These are phyloP conservation scores for Pseudocercospora ulei DNA, from an alignment of 2,329 filamentous ascomycete species.

Conservation along the genomic window DNA sequence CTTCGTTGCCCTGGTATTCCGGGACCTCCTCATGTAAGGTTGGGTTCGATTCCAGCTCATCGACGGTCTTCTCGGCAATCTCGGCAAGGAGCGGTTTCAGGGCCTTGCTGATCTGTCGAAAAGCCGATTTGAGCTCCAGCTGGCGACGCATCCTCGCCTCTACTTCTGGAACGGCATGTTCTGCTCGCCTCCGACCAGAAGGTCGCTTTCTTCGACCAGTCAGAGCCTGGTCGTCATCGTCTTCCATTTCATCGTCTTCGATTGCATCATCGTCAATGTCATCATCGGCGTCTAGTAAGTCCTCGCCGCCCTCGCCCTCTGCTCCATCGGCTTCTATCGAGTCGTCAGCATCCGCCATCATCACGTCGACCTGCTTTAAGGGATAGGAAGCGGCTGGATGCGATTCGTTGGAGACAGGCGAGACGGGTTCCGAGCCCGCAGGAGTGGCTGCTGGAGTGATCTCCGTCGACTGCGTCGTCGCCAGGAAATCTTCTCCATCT, in stretches of 20 bases:
- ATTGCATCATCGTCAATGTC: slow-evolving; percentile 22
- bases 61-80: slow-evolving; percentile 52
- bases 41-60: slow-evolving; percentile 48
- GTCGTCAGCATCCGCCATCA: slow-evolving; percentile 14
- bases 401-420: slow-evolving; percentile 21
- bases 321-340: slow-evolving; percentile 17
- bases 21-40: slow-evolving; percentile 46
- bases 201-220: slow-evolving; percentile 20
- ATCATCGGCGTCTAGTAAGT: slow-evolving; percentile 16
- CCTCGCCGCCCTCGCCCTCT: neutral
- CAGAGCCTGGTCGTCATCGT: slow-evolving; percentile 20
- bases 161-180: slow-evolving; percentile 40
- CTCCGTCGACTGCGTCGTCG: slow-evolving; percentile 21
- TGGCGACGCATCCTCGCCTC: slow-evolving; percentile 48
- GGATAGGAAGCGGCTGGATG: slow-evolving; percentile 14
- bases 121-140: slow-evolving; percentile 56
- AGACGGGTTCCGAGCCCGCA: slow-evolving; percentile 20
- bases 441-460: slow-evolving; percentile 22
- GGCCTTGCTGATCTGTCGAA: slow-evolving; percentile 52
- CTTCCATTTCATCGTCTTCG: slow-evolving; percentile 25
- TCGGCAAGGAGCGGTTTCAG: slow-evolving; percentile 58
- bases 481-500: slow-evolving; percentile 12
- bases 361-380: slow-evolving; percentile 14
- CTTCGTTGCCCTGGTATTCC: slow-evolving; percentile 41
- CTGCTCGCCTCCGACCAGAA: slow-evolving; percentile 40